These are phyloP conservation scores for Pseudoscleropodium purum DNA, from an alignment of 225 moss, liverwort and hornwort genomes.

Conservation along the genomic window DNA sequence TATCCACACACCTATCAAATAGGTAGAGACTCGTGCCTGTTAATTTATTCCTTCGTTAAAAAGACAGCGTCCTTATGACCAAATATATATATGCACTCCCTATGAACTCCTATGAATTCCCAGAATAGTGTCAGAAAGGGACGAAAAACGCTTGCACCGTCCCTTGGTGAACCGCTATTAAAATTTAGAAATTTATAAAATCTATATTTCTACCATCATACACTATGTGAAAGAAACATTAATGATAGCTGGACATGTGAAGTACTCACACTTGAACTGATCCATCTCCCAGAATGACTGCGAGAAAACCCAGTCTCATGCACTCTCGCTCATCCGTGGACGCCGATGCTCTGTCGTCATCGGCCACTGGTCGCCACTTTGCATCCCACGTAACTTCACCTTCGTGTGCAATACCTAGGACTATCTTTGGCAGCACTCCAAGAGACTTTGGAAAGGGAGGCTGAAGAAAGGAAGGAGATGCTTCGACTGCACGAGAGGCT, in stretches of 20 bases:
- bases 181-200: not conserved
- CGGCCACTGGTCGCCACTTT: constrained; percentile 72
- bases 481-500: constrained; percentile 1
- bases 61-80: not conserved
- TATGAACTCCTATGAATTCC: not conserved
- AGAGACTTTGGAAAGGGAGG: not conserved
- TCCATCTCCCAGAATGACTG: constrained; percentile 79
- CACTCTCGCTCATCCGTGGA: constrained; percentile 44
- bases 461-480: constrained; percentile 8
- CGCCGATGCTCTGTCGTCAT: not conserved
- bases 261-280: constrained; percentile 87
- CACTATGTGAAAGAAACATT: not conserved
- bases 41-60: not conserved
- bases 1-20: not conserved
- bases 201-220: not conserved
- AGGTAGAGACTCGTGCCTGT: not conserved
- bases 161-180: not conserved
- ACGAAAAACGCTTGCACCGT: not conserved
- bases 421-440: constrained; percentile 48
- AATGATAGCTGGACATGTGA: not conserved
- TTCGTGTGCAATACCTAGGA: constrained; percentile 71
- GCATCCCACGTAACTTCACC: constrained; percentile 94
- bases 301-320: constrained; percentile 73
- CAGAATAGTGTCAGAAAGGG: not conserved
- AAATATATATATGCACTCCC: not conserved